phyloP scores from a whole-genome alignment of 176 grass and related monocot species.

The Lolium rigidum region DNA sequence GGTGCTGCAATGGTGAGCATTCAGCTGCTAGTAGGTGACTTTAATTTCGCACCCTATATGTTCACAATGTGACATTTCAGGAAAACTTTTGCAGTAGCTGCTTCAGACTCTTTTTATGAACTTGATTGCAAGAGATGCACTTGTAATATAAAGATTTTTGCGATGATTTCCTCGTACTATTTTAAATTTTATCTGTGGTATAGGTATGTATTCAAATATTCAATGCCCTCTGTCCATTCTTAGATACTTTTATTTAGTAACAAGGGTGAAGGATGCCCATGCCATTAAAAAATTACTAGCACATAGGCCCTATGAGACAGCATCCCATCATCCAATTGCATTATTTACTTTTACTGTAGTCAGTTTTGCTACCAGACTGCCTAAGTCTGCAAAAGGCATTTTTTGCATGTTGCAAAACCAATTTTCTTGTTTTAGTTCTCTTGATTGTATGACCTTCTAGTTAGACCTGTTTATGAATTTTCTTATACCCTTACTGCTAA shows the following conservation, averaged over 20 bases:
- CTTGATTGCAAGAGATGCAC: background rate
- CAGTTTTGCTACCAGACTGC: background rate
- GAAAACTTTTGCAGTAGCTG: background rate
- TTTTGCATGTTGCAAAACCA: background rate
- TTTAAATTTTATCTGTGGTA: background rate
- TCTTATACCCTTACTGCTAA: background rate
- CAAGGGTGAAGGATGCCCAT: background rate
- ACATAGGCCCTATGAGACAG: background rate
- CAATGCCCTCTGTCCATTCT: background rate
- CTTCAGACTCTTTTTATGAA: background rate
- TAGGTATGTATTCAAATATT: background rate
- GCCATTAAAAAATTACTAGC: background rate
- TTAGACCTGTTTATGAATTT: background rate
- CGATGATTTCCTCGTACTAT: background rate
- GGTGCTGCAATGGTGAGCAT: background rate
- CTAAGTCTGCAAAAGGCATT: background rate
- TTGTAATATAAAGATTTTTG: background rate
- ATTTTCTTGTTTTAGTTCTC: background rate
- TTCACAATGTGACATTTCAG: background rate
- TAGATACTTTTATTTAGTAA: background rate
- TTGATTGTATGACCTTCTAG: background rate
- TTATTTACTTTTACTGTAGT: background rate
- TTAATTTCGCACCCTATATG: background rate
- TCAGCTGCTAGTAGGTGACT: background rate
- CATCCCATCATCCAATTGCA: background rate